Percentiles rank a stretch among this genome's conserved stretches.
Conservation (phyloP, 441 rosid genomes). For the Manihot esculenta region DNA sequence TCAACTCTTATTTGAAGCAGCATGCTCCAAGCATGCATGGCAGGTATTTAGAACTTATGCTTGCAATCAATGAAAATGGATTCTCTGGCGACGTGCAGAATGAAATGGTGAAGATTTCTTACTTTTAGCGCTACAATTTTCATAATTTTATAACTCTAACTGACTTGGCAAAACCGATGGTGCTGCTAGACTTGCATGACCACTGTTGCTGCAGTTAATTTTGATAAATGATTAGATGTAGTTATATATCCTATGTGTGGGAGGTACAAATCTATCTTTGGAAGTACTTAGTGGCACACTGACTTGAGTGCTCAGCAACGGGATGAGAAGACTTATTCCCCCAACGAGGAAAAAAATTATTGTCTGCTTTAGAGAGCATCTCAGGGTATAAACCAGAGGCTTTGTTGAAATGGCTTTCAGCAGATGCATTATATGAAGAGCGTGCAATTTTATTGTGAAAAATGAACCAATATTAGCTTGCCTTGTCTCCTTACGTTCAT, state of each 20-base stretch:
- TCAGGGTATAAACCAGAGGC: slow-evolving; percentile 85
- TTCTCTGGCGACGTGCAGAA: slow-evolving; percentile 92
- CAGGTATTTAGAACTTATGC: slow-evolving; percentile 93
- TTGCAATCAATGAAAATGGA: slow-evolving; percentile 82
- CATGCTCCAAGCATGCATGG: slow-evolving; percentile 96
- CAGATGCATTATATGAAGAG: slow-evolving; percentile 92
- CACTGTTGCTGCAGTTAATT: background rate
- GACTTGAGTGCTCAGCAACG: slow-evolving; percentile 72
- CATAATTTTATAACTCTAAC: background rate
- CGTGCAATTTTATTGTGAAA: slow-evolving; percentile 90
- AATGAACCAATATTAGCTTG: slow-evolving; percentile 98
- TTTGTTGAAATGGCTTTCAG: slow-evolving; percentile 83
- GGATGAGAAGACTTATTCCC: slow-evolving; percentile 80
- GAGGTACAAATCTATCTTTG: slow-evolving; percentile 95
- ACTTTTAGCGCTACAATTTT: background rate
- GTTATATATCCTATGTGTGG: slow-evolving; percentile 14
- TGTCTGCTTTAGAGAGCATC: slow-evolving; percentile 89
- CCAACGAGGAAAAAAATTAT: slow-evolving; percentile 82
- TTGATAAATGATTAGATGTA: slow-evolving; percentile 4
- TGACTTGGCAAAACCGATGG: slow-evolving; percentile 3
- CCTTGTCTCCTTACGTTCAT: slow-evolving; percentile 86
- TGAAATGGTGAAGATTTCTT: slow-evolving; percentile 67
- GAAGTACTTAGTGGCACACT: slow-evolving; percentile 85
- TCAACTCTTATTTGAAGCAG: slow-evolving; percentile 95
- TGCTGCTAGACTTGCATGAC: background rate